Percentiles rank a stretch among this genome's conserved stretches.
Conservation (phyloP, 202 grass and related monocot species). For the Panicum virgatum region DNA sequence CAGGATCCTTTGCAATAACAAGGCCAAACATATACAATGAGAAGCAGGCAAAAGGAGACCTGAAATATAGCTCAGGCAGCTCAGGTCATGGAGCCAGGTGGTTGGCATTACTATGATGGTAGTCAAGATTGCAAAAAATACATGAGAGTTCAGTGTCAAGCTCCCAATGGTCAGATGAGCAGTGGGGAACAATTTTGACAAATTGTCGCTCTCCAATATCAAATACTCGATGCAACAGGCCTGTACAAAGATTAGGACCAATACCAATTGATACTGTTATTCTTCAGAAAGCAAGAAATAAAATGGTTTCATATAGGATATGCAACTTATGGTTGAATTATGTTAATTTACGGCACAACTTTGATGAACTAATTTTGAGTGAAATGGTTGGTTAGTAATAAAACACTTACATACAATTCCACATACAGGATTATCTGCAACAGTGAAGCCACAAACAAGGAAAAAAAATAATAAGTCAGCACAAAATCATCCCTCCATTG, state of each 20-base stretch:
- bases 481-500: neutral
- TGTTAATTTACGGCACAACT: neutral
- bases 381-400: neutral
- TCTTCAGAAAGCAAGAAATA: neutral
- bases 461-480: constrained; percentile 25
- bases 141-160: constrained; percentile 54
- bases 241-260: constrained; percentile 44
- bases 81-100: constrained; percentile 88
- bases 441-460: constrained; percentile 19
- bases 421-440: constrained; percentile 86
- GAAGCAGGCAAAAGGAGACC: constrained; percentile 39
- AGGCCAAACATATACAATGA: neutral
- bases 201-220: constrained; percentile 87
- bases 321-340: neutral
- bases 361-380: neutral
- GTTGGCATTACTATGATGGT: constrained; percentile 81
- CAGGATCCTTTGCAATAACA: neutral
- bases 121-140: constrained; percentile 83
- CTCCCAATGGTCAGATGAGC: constrained; percentile 59
- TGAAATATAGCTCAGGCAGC: constrained; percentile 86
- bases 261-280: neutral
- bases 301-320: neutral
- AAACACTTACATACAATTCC: constrained; percentile 89
- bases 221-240: constrained; percentile 95
- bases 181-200: constrained; percentile 82